Evolutionary conservation across 352 stramenopile genomes (phyloP).

Genomic region (Heterotrichella gracilis): DNA sequence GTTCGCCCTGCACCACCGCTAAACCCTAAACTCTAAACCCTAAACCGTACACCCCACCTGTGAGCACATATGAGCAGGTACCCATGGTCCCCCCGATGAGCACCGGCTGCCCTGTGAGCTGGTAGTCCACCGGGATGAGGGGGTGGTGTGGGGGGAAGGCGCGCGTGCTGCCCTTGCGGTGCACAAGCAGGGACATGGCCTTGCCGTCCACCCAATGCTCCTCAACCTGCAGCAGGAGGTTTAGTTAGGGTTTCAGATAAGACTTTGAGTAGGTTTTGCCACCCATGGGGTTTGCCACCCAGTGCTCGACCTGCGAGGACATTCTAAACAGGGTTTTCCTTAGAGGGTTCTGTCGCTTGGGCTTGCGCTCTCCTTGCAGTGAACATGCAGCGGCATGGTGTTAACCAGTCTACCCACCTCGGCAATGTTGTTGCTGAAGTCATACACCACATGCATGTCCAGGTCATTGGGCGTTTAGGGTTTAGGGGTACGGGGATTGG

Average conservation of each 20-base stretch:
- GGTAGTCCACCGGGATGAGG: conserved; percentile 42
- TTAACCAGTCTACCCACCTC: too few species aligned
- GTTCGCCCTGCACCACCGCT: too few species aligned
- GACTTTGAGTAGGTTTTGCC: too few species aligned
- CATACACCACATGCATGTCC: conserved; percentile 46
- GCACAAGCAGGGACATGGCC: conserved; percentile 34
- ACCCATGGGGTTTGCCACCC: conserved; percentile 16
- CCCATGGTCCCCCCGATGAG: conserved; percentile 43
- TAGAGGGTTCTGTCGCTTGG: too few species aligned
- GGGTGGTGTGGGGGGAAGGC: conserved; percentile 42
- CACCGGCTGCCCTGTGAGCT: conserved; percentile 34
- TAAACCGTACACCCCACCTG: too few species aligned
- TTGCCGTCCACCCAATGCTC: conserved; percentile 35
- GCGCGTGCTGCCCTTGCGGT: conserved; percentile 35
- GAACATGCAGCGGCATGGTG: too few species aligned
- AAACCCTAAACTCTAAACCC: too few species aligned
- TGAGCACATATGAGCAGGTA: conserved; percentile 35
- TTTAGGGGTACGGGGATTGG: too few species aligned
- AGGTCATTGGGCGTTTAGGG: conserved; percentile 36
- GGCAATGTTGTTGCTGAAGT: conserved; percentile 43
- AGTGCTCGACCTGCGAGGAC: neutral
- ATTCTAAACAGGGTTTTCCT: neutral
- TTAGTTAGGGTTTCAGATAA: neutral
- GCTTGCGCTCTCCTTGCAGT: too few species aligned
- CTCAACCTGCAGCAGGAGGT: too few species aligned